Percentiles rank a stretch among this genome's conserved stretches.
Conservation (phyloP, 352 stramenopile species). For the Pythium scleroteichum region DNA sequence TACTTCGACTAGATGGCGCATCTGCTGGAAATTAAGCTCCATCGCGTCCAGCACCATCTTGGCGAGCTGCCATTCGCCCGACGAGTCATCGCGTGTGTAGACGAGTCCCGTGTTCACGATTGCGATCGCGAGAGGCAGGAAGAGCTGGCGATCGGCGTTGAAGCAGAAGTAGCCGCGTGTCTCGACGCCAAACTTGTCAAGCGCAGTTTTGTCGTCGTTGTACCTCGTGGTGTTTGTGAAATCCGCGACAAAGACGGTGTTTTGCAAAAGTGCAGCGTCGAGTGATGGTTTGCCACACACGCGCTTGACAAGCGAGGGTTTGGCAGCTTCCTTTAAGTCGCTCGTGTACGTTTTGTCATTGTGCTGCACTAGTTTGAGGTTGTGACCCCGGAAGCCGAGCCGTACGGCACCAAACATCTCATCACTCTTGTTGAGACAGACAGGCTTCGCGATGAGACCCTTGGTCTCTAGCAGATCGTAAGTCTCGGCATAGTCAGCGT, state of each 20-base stretch:
- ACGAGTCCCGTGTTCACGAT: slow-evolving; percentile 2
- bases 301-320: not conserved
- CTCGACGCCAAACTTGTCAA: slow-evolving; percentile 5
- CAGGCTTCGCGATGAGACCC: not conserved
- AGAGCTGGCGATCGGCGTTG: not conserved
- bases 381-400: not conserved
- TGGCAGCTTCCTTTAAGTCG: not conserved
- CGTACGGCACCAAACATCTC: slow-evolving; percentile 1
- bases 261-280: not conserved
- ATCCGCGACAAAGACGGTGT: slow-evolving; percentile 3
- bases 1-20: slow-evolving; percentile 6
- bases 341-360: not conserved
- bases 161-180: slow-evolving; percentile 11
- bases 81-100: slow-evolving; percentile 5
- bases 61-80: slow-evolving; percentile 13
- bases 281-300: not conserved
- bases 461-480: not conserved
- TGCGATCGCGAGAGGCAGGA: slow-evolving; percentile 9
- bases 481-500: not conserved
- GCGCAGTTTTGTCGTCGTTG: slow-evolving; percentile 1
- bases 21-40: slow-evolving; percentile 17
- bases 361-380: not conserved
- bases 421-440: slow-evolving; percentile 3
- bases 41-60: slow-evolving; percentile 15
- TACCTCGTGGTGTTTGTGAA: slow-evolving; percentile 2